These are phyloP conservation scores for Crassisporium funariophilum DNA, from an alignment of 768 basidiomycete genomes.

Conservation along the genomic window DNA sequence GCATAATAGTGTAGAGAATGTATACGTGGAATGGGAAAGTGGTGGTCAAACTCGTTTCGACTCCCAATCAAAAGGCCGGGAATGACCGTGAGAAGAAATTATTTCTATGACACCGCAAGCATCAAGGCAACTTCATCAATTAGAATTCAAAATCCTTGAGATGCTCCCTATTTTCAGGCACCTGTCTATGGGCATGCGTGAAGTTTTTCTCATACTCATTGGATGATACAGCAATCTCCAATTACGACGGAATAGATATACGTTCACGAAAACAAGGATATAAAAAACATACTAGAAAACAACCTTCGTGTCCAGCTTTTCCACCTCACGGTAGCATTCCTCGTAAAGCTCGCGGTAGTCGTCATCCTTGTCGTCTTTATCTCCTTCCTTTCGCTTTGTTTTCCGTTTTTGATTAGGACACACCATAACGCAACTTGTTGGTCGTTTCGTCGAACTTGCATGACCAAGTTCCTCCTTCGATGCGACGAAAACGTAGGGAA, in stretches of 20 bases:
- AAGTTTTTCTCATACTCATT: too few species aligned
- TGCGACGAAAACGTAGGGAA: conserved; percentile 87
- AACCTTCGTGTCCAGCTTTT: conserved; percentile 72
- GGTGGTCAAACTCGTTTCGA: conserved; percentile 15
- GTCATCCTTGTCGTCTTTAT: conserved; percentile 65
- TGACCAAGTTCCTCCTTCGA: conserved; percentile 96
- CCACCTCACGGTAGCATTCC: conserved; percentile 85
- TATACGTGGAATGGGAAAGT: conserved; percentile 21
- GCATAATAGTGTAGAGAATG: conserved; percentile 31
- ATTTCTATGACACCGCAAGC: too few species aligned
- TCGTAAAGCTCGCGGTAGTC: conserved; percentile 88
- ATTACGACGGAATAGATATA: too few species aligned
- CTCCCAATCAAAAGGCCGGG: conserved; percentile 21
- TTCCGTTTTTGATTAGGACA: conserved; percentile 82
- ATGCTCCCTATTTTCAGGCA: too few species aligned
- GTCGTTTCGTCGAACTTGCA: conserved; percentile 95
- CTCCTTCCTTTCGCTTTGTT: conserved; percentile 60
- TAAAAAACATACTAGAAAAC: conserved; percentile 48
- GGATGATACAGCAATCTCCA: too few species aligned
- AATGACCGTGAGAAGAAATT: conserved; percentile 25
- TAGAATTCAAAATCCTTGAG: too few species aligned
- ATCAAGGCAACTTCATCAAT: too few species aligned
- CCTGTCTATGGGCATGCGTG: too few species aligned
- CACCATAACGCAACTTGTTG: conserved; percentile 97
- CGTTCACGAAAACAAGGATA: conserved; percentile 6